Base-by-base conservation (phyloP, 2,329 filamentous ascomycete species). In the Orbilia ellipsospora region DNA sequence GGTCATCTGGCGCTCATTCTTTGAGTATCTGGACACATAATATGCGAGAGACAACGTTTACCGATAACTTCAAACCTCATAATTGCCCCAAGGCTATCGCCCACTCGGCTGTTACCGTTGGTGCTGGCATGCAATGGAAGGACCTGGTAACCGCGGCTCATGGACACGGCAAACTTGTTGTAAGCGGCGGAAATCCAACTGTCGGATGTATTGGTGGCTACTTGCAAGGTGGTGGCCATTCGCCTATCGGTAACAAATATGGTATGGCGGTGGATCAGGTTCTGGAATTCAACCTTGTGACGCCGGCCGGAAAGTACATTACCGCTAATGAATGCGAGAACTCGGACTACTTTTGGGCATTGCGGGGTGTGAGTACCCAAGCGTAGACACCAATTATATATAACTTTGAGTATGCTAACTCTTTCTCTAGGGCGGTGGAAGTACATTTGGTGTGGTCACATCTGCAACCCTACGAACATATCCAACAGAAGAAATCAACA, bases 291-390 rank as follows among this genome's bases (percentile, higher is more conserved):
- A 77, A 78, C 5, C 75, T 82, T 20, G 81, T 83, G 6, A 82
- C 80, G 13, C 64, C 50, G 23, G 56, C 81, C 78, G 80, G 82
- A 5, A 76, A 78, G 4, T 77, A 81, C 23, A 64, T 81, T 2
- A 79, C 77, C 0, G 82, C 81, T 1, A 83, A 83, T 60, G 77
- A 80, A 36, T 81, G 79, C 2, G 77, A 83, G 31, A 82, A 86
- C 48, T 60, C 79, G 0, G 84, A 85, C 64, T 80, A 87, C 0
- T 87, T 85, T 80, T 86, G 83, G 83, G 85, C 85, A 20, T 79
- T 86, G 4, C 82, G 84, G 26, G 85, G 85, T 7, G 70, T 74
- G 50, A 62, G 69, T 66, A 12, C 15, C 10, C 23, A 18, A n/a
- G 20, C 20, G 16, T 1, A 20, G 44, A 40, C 36, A 20, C n/a